A percentile compares a stretch with the other conserved stretches of the same genome.
These are phyloP conservation scores for Leccinum griseonigrum DNA, from an alignment of 1,284 basidiomycete species.

Conservation along the genomic window DNA sequence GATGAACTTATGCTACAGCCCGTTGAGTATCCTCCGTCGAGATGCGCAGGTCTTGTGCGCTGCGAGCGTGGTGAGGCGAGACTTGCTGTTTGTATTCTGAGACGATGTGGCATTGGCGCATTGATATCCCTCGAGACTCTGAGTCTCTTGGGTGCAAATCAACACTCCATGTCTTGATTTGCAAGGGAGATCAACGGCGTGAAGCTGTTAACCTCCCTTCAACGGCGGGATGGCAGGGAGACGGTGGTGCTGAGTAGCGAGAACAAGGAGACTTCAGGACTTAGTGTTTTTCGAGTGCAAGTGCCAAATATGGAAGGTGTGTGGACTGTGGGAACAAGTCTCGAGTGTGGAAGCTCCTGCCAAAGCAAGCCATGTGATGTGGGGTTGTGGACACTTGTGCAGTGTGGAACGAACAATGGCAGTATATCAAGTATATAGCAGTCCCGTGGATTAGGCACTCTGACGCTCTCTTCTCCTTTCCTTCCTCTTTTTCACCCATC, in stretches of 20 bases:
- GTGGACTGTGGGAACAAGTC: too few species aligned
- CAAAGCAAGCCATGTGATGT: not conserved
- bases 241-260: too few species aligned
- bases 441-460: not conserved
- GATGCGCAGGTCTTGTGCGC: not conserved
- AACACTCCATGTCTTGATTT: not conserved
- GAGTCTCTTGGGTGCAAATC: not conserved
- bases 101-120: too few species aligned
- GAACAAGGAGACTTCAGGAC: not conserved
- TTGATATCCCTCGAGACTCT: not conserved
- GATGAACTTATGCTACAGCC: not conserved
- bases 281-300: not conserved
- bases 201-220: not conserved
- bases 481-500: not conserved
- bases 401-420: too few species aligned
- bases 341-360: not conserved
- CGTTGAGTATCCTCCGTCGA: not conserved
- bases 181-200: not conserved
- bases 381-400: not conserved
- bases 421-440: not conserved
- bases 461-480: not conserved
- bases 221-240: not conserved
- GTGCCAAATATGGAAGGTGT: not conserved
- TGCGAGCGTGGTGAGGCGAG: not conserved
- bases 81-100: too few species aligned